Percentiles rank a stretch among this genome's conserved stretches.
These are phyloP conservation scores for Umbelopsis sp. DNA, from an alignment of 371 early-diverging fungal genomes.

Conservation along the genomic window DNA sequence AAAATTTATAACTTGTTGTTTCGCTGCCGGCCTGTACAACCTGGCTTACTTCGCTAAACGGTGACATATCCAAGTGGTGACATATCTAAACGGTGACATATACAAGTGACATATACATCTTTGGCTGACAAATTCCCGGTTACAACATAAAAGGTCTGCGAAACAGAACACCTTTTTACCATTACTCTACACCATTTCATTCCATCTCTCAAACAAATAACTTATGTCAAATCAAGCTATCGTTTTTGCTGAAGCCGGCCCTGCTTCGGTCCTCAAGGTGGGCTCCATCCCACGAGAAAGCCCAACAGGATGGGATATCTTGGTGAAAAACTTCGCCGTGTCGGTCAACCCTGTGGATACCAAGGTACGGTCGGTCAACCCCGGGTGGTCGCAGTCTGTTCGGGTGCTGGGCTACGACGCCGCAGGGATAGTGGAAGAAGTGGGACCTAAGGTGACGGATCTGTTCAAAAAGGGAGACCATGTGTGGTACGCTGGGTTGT, in stretches of 20 bases:
- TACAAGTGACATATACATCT: background rate
- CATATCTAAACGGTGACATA: background rate
- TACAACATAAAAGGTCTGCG: no score
- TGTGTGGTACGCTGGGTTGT: conserved; percentile 18
- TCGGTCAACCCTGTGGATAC: conserved; percentile 16
- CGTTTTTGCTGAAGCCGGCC: background rate
- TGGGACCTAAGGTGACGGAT: background rate
- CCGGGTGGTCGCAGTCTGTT: background rate
- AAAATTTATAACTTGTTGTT: no score
- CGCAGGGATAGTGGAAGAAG: conserved; percentile 2
- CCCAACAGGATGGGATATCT: conserved; percentile 3
- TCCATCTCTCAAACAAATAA: no score
- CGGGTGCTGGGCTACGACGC: conserved; percentile 12
- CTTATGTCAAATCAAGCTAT: conserved; percentile 1
- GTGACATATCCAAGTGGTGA: background rate
- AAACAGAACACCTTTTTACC: no score
- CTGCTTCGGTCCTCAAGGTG: background rate
- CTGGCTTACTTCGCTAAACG: background rate
- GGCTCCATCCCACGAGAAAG: background rate
- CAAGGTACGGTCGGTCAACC: background rate
- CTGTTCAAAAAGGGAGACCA: conserved; percentile 13
- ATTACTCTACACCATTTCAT: no score
- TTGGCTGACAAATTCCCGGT: background rate
- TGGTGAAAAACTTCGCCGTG: conserved; percentile 14
- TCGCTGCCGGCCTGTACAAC: no score